A percentile compares a stretch with the other conserved stretches of the same genome.
Conservation (phyloP, 176 grass and related monocot genomes). For the Phragmites australis region DNA sequence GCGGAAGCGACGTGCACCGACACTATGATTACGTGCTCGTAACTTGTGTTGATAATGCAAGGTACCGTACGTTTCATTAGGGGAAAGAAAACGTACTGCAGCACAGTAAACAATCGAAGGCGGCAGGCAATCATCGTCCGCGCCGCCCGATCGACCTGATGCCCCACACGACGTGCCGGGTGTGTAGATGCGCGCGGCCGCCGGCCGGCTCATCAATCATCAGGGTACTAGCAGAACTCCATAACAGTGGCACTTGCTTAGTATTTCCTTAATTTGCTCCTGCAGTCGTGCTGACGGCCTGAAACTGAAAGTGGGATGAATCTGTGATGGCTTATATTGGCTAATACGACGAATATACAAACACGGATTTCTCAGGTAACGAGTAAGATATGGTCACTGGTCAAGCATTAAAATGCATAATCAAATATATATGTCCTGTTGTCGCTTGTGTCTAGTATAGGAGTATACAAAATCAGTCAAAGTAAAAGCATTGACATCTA, state of each 20-base stretch:
- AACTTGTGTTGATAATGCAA: background rate
- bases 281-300: background rate
- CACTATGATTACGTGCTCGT: background rate
- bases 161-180: background rate
- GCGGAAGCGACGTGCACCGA: background rate
- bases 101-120: background rate
- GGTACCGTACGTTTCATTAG: background rate
- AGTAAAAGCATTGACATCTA: no score
- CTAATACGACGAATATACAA: background rate
- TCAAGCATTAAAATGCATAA: background rate
- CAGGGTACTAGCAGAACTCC: background rate
- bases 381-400: background rate
- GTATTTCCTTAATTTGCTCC: background rate
- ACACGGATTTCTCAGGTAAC: background rate
- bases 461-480: no score
- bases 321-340: background rate
- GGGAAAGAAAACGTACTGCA: background rate
- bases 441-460: no score
- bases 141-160: background rate
- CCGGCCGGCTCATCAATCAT: conserved; percentile 11
- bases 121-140: conserved; percentile 12
- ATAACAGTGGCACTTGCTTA: no score
- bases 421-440: background rate
- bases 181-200: background rate
- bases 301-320: background rate